Conservation (phyloP, 305 asterid genomes). For the Fraxinus nigra region DNA sequence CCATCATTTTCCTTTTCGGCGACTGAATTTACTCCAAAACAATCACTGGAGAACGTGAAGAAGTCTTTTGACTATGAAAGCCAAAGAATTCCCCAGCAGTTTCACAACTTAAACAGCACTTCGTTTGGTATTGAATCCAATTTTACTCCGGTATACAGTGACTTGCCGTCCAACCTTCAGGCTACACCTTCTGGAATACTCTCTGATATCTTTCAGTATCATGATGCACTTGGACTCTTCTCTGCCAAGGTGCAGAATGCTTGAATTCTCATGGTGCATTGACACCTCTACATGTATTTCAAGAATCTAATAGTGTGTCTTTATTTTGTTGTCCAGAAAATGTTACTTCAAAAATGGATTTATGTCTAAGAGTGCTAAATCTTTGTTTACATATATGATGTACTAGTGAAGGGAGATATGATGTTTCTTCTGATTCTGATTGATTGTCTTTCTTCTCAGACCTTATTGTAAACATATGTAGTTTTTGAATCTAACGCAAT, state of each 20-base stretch:
- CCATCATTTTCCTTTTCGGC: not conserved
- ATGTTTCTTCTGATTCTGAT: not conserved
- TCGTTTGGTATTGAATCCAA: conserved; percentile 23
- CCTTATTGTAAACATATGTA: not conserved
- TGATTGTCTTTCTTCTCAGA: not conserved
- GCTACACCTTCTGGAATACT: conserved; percentile 33
- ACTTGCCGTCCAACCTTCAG: conserved; percentile 25
- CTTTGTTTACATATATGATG: not conserved
- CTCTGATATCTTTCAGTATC: conserved; percentile 65
- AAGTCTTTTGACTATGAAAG: conserved; percentile 12
- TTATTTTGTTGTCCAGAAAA: not conserved
- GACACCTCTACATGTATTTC: not conserved
- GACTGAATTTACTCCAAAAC: not conserved
- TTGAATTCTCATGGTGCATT: conserved; percentile 11
- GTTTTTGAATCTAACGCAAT: not conserved
- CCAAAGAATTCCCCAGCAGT: conserved; percentile 24
- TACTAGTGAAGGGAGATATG: not conserved
- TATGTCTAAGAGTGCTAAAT: not conserved
- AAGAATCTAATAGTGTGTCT: conserved; percentile 4
- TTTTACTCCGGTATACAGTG: conserved; percentile 25
- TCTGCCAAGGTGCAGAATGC: conserved; percentile 54
- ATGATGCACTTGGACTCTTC: conserved; percentile 48
- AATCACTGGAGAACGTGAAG: not conserved
- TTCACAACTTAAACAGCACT: conserved; percentile 18
- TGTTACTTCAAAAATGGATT: not conserved